phyloP scores from a whole-genome alignment of 495 filamentous ascomycete species.

The Penicillium lividum region DNA sequence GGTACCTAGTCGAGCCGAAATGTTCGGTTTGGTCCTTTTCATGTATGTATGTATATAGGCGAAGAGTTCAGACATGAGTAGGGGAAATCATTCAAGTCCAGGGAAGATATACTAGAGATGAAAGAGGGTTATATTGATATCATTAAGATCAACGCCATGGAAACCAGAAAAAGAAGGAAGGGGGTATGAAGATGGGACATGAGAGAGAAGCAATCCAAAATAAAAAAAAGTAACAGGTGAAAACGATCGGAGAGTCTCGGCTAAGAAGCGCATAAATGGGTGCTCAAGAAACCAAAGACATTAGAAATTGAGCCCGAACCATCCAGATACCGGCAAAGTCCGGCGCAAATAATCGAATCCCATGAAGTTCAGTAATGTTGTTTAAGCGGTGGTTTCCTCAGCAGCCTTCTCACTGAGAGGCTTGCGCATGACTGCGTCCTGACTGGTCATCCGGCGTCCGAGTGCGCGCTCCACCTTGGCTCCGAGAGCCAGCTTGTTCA shows the following conservation, averaged over 20 bases:
- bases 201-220: not conserved
- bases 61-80: not conserved
- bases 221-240: slow-evolving; percentile 9
- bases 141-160: slow-evolving; percentile 17
- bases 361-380: not conserved
- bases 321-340: not conserved
- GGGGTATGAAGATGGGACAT: slow-evolving; percentile 9
- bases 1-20: not conserved
- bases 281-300: not conserved
- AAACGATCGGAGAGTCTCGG: slow-evolving; percentile 2
- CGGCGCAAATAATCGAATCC: not conserved
- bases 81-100: slow-evolving; percentile 4
- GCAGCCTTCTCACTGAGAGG: slow-evolving; percentile 51
- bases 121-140: slow-evolving; percentile 19
- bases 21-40: not conserved
- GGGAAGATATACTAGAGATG: not conserved
- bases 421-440: slow-evolving; percentile 85
- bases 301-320: not conserved
- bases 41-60: not conserved
- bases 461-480: slow-evolving; percentile 94
- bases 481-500: slow-evolving; percentile 87
- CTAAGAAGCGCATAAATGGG: not conserved
- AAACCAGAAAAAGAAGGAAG: not conserved
- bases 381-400: slow-evolving; percentile 28
- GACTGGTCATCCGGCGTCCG: slow-evolving; percentile 81